These are phyloP conservation scores for Gremmenia infestans DNA, from an alignment of 2,329 filamentous ascomycete genomes.

Conservation along the genomic window DNA sequence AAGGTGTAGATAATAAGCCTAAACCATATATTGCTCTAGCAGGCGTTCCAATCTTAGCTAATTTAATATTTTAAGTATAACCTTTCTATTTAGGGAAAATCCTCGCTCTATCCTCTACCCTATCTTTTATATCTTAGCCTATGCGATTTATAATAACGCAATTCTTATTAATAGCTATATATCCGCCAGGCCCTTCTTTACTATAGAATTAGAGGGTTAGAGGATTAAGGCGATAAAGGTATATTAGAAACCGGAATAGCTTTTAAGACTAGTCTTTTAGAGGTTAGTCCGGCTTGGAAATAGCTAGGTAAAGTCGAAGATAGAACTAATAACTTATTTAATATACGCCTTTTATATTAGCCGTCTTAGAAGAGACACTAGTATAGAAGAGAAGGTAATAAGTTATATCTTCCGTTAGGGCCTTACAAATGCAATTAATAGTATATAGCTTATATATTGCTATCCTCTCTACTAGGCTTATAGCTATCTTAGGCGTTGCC, in stretches of 20 bases:
- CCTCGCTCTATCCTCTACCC: conserved; percentile 20
- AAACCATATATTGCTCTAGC: conserved; percentile 17
- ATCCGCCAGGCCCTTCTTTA: conserved; percentile 20
- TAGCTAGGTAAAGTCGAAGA: conserved; percentile 18
- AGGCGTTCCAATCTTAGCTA: conserved; percentile 10
- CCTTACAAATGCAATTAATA: conserved; percentile 18
- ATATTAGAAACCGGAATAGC: conserved; percentile 20
- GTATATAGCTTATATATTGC: conserved; percentile 14
- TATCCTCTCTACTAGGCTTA: conserved; percentile 11
- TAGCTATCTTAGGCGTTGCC: conserved; percentile 9
- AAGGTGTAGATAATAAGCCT: conserved; percentile 24
- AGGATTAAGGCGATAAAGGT: conserved; percentile 16
- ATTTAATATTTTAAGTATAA: conserved; percentile 17
- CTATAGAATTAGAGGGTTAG: conserved; percentile 10
- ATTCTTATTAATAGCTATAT: conserved; percentile 19
- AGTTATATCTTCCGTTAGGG: conserved; percentile 23
- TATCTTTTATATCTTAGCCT: conserved; percentile 18
- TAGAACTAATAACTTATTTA: conserved; percentile 16
- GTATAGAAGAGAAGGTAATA: conserved; percentile 21
- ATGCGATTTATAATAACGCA: conserved; percentile 15
- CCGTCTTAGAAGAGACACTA: conserved; percentile 14
- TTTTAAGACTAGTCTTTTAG: conserved; percentile 18
- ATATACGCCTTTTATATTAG: conserved; percentile 18
- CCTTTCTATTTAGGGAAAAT: conserved; percentile 20
- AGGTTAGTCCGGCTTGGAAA: conserved; percentile 7